These are phyloP conservation scores for Puccinia hordei DNA, from an alignment of 1,284 basidiomycete species.

Conservation along the genomic window DNA sequence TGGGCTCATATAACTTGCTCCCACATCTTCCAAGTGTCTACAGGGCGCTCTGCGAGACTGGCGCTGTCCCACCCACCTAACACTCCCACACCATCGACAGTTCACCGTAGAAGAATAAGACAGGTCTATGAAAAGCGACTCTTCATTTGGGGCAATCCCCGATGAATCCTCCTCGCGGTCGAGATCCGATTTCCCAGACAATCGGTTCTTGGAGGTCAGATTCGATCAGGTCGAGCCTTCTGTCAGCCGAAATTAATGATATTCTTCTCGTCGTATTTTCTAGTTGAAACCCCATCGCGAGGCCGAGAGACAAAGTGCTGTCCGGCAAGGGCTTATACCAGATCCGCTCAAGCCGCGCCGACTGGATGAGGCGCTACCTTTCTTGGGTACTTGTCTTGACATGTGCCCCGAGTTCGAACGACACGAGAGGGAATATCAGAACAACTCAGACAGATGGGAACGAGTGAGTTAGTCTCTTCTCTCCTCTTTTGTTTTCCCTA, in stretches of 20 bases:
- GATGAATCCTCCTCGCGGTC: slow-evolving; percentile 26
- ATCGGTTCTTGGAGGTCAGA: slow-evolving; percentile 50
- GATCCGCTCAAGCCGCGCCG: slow-evolving; percentile 76
- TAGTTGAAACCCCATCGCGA: slow-evolving; percentile 67
- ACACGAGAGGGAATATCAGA: slow-evolving; percentile 84
- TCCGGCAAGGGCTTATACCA: slow-evolving; percentile 80
- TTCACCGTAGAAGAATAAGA: too few species aligned
- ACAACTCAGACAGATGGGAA: slow-evolving; percentile 85
- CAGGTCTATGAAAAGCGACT: slow-evolving; percentile 3
- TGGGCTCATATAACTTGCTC: too few species aligned
- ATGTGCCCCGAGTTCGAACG: slow-evolving; percentile 95
- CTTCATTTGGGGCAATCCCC: neutral
- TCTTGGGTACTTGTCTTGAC: slow-evolving; percentile 84
- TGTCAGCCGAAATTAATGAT: neutral
- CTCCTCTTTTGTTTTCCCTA: neutral
- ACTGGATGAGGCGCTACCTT: slow-evolving; percentile 81
- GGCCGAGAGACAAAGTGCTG: slow-evolving; percentile 73
- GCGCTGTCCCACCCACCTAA: too few species aligned
- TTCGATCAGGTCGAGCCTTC: neutral
- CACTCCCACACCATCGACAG: too few species aligned
- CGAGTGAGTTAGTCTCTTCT: slow-evolving; percentile 67
- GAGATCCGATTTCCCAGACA: slow-evolving; percentile 18
- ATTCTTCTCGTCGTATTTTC: slow-evolving; percentile 30
- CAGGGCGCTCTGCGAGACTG: too few species aligned
- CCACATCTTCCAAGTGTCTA: too few species aligned